A percentile compares a stretch with the other conserved stretches of the same genome.
These are phyloP conservation scores for Camellia japonica DNA, from an alignment of 148 eudicot species.

Conservation along the genomic window DNA sequence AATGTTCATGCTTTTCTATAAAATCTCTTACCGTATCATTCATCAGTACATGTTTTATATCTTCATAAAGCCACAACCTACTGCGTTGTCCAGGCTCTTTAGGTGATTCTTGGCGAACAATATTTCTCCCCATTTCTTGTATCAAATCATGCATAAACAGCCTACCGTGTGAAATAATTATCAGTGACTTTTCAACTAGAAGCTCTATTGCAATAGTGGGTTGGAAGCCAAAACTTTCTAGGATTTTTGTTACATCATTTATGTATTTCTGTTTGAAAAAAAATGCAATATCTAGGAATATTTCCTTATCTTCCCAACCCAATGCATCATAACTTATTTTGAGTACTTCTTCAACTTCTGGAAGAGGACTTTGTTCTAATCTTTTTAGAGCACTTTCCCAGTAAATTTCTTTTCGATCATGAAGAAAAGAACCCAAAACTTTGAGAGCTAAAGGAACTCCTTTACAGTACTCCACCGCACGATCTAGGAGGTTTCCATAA, in stretches of 20 bases:
- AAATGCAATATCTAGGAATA: neutral
- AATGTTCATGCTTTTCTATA: neutral
- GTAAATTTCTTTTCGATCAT: too few relatives aligned
- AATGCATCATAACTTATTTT: neutral
- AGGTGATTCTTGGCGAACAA: neutral
- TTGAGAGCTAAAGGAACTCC: neutral
- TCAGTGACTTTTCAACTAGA: constrained; percentile 7
- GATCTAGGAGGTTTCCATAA: neutral
- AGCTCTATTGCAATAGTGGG: neutral
- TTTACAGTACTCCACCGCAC: neutral
- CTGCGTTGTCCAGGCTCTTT: neutral
- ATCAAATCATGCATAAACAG: too few relatives aligned
- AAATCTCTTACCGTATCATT: too few relatives aligned
- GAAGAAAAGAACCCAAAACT: too few relatives aligned
- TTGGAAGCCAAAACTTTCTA: neutral
- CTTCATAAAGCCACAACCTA: neutral
- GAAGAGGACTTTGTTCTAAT: too few relatives aligned
- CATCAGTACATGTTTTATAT: neutral
- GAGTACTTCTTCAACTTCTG: neutral
- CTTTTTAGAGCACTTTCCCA: too few relatives aligned
- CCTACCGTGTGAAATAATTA: neutral
- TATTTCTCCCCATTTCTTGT: neutral
- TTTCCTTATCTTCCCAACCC: neutral
- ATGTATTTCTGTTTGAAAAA: too few relatives aligned
- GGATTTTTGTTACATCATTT: neutral